Base-by-base conservation (phyloP, 1,284 basidiomycete genomes). In the Hypsizygus ulmarius region DNA sequence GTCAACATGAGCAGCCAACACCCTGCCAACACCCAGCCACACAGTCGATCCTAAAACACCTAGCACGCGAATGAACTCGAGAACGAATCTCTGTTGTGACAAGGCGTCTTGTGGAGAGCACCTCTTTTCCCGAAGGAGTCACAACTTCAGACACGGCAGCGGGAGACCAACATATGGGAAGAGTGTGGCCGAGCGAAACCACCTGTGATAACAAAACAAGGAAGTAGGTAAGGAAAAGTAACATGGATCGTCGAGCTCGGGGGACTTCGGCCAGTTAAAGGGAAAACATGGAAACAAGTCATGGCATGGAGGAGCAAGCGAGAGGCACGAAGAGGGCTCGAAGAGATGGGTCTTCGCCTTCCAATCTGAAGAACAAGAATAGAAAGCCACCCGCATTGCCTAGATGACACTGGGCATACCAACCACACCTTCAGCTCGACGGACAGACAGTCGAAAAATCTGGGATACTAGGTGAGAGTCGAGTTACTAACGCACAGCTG, bases 31-130 rank as follows among this genome's bases (percentile, higher is more conserved):
- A 36, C 38, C 35, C 49, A 14, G 15, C 19, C 39, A 40, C 48
- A 49, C 41, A 58, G 55, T 59, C 55, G 38, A 41, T 43, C 44
- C 46, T 50, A 25, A 30, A 39, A 43, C 12, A 45, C 46, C 47
- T 29, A 12, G 16, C 45, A 39, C 51, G 39, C 33, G 21, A 10
- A 32, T 58, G 63, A 56, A 45, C 66, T 53, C 65, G 67, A 69
- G 67, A 68, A 61, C 67, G 57, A 64, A 64, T 67, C 67, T 69
- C 67, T 69, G 61, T 66, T 67, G 61, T 47, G 54, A 49, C 59
- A 25, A 25, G 21, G 21, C 7, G 21, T 25, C 21, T 4, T 25
- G n/a, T 7, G 7, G 21, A 25, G 21, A 25, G 21, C 21, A 25
- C 21, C 21, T 25, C 21, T 7, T 25, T 46, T 63, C 64, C 66